phyloP scores from a whole-genome alignment of 352 stramenopile genomes.

The Pythium phragmitis region DNA sequence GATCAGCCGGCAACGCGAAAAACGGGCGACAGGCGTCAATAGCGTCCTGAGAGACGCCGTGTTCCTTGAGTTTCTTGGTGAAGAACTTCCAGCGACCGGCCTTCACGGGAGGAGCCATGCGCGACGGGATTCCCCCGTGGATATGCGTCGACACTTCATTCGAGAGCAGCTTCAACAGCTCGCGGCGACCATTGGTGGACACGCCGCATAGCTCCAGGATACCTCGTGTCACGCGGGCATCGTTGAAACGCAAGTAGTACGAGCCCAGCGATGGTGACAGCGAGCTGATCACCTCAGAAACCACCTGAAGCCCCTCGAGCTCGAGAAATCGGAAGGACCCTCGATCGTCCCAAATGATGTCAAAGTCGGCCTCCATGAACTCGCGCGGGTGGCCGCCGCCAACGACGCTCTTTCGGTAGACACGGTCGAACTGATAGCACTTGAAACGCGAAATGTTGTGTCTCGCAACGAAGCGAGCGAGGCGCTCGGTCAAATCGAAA shows the following conservation, averaged over 20 bases:
- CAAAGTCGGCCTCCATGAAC: conserved; percentile 81
- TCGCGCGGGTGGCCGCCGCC: conserved; percentile 75
- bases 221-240: conserved; percentile 63
- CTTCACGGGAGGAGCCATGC: conserved; percentile 56
- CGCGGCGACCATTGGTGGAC: conserved; percentile 45
- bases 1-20: conserved; percentile 72
- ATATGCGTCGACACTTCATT: conserved; percentile 73
- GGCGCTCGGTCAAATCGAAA: conserved; percentile 82
- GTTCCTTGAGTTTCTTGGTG: conserved; percentile 65
- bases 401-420: conserved; percentile 75
- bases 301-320: conserved; percentile 74
- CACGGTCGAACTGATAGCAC: conserved; percentile 83
- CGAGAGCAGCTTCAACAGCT: conserved; percentile 75
- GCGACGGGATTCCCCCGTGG: conserved; percentile 58
- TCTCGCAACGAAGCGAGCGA: conserved; percentile 76
- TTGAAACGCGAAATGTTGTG: conserved; percentile 83
- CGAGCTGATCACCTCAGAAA: conserved; percentile 68
- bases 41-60: conserved; percentile 39
- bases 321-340: conserved; percentile 67
- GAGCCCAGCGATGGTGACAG: conserved; percentile 59
- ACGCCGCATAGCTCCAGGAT: conserved; percentile 75
- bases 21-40: conserved; percentile 73
- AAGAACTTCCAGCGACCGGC: conserved; percentile 75
- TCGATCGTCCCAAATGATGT: conserved; percentile 83
- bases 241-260: conserved; percentile 81